Base-by-base conservation (phyloP, 148 eudicot genomes). In the Rhododendron griersonianum region DNA sequence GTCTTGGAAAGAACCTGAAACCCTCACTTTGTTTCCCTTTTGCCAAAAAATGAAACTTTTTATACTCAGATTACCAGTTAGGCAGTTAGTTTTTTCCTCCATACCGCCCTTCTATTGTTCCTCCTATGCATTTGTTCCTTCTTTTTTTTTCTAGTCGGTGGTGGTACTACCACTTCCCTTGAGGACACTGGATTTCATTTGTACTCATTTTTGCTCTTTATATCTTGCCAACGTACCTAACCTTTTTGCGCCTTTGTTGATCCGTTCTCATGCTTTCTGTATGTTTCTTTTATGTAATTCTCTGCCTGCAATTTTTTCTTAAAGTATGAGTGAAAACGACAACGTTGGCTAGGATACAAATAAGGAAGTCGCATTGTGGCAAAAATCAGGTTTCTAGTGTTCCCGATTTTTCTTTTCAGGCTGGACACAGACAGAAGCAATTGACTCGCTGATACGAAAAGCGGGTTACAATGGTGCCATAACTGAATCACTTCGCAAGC, bases 381-480 rank as follows among this genome's bases (percentile, higher is more conserved):
- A 15, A 30, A 77, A 77, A 41, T 30, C 15, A 1, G 57, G 28
- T 86, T 28, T 16, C 55, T 85, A 23, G 37, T 78, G 14, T 33
- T 55, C 25, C 37, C 63, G 2, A 45, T 18, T 67, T 79, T 14
- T 61, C 47, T 48, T 55, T 84, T 67, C 92, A 97, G 99, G 99
- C 33, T 97, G 99, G 99, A 92, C 99, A 77, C 86, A 84, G 75
- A 84, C 81, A 15, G 99, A 97, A 85, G 96, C 98, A 82, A 93
- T 97, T 8, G 96, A 95, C 87, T 97, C 99, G 21, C 85, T 97
- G 59, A 89, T 97, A 39, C 89, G 98, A 57, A 97, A 97, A 86
- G 91, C 99, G 0, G 99, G 96, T 81, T 95, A 91, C 87, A 90
- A 90, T 51, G 98, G 98, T 33, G 51, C 89, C 81, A 94, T 97